Evolutionary conservation across 441 rosid species (phyloP).

Genomic region (Arabidopsis hybrid): DNA sequence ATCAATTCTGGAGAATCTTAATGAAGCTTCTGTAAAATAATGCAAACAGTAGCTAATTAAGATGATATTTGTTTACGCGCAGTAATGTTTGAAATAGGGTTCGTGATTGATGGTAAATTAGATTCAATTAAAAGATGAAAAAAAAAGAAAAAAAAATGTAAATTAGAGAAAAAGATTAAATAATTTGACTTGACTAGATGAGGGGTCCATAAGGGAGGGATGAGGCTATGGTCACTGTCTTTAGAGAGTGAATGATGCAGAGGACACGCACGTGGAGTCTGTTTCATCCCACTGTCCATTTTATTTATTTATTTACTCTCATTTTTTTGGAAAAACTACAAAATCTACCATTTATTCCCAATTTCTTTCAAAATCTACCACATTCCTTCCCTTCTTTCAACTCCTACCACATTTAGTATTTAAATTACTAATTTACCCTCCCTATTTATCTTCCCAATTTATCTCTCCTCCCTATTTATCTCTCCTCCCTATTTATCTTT

Average conservation of each 20-base stretch:
- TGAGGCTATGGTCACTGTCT: constrained; percentile 44
- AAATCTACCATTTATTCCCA: too few relatives aligned
- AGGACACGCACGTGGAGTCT: constrained; percentile 48
- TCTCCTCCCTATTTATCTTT: too few relatives aligned
- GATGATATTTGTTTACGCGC: constrained; percentile 20
- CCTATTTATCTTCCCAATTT: too few relatives aligned
- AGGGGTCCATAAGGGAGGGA: constrained; percentile 25
- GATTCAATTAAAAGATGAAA: constrained; percentile 32
- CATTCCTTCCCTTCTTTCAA: too few relatives aligned
- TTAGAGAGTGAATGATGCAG: constrained; percentile 49
- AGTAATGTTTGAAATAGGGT: constrained; percentile 34
- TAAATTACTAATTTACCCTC: too few relatives aligned
- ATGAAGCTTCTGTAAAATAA: neutral
- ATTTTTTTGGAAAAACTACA: too few relatives aligned
- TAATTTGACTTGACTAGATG: constrained; percentile 40
- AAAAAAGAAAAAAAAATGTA: constrained; percentile 9
- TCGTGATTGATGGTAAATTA: constrained; percentile 46
- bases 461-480: too few relatives aligned
- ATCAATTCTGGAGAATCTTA: neutral
- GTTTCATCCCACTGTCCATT: constrained; percentile 41
- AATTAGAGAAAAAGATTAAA: constrained; percentile 26
- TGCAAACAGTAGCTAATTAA: neutral
- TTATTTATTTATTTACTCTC: constrained; percentile 25
- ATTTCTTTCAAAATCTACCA: too few relatives aligned
- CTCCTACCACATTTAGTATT: too few relatives aligned